A percentile compares a stretch with the other conserved stretches of the same genome.
phyloP scores from a whole-genome alignment of 1,284 basidiomycete species.

The Gomphus sp. region DNA sequence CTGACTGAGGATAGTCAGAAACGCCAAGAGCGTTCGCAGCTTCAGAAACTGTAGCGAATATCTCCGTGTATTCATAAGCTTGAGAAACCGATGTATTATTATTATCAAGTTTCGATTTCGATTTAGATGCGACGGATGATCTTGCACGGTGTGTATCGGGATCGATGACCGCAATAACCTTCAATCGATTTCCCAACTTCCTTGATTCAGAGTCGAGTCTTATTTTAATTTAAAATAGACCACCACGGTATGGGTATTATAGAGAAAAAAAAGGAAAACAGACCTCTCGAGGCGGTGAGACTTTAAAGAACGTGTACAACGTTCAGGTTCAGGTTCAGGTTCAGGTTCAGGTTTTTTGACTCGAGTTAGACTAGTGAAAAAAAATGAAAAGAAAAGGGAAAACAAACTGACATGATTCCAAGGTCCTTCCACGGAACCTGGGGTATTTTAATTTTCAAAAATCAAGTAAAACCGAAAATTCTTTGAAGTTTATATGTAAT shows the following conservation, averaged over 20 bases:
- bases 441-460: no score
- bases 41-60: neutral
- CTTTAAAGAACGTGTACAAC: neutral
- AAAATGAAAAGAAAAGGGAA: no score
- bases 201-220: no score
- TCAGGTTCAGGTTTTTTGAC: no score
- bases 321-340: no score
- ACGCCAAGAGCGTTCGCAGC: neutral
- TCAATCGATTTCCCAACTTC: neutral
- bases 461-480: no score
- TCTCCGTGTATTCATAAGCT: neutral
- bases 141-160: neutral
- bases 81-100: neutral
- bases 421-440: slow-evolving; percentile 31
- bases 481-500: no score
- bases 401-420: slow-evolving; percentile 35
- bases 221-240: no score
- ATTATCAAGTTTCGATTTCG: no score
- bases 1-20: neutral
- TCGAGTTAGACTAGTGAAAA: no score
- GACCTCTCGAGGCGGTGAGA: neutral
- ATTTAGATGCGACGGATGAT: neutral
- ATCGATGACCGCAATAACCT: neutral
- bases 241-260: neutral
- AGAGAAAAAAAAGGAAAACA: neutral